Conservation (phyloP, 2,329 filamentous ascomycete species). For the Epichloe uncinata region DNA sequence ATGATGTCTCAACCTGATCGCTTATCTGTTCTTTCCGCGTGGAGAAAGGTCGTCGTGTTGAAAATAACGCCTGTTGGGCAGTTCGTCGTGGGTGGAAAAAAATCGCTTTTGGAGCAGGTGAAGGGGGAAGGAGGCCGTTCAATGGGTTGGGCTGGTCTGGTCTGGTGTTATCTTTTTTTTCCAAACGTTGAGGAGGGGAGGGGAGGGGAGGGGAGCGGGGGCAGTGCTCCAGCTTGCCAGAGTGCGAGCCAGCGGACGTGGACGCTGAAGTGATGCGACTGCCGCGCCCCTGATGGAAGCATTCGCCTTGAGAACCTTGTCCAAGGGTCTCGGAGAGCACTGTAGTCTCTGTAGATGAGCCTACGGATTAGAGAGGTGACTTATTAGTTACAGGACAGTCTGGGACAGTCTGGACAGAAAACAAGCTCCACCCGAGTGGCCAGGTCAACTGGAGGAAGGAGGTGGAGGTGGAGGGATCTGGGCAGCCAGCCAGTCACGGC, state of each 20-base stretch:
- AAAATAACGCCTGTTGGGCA: conserved; percentile 4
- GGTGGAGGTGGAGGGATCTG: background rate
- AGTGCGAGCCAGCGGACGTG: background rate
- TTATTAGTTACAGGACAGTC: too few relatives aligned
- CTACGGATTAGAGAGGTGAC: too few relatives aligned
- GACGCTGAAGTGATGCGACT: too few relatives aligned
- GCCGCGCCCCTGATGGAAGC: too few relatives aligned
- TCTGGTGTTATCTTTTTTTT: conserved; percentile 4
- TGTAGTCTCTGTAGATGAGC: too few relatives aligned
- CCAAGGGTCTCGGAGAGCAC: too few relatives aligned
- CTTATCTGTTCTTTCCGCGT: background rate
- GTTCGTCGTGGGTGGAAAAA: conserved; percentile 3
- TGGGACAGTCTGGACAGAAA: too few relatives aligned
- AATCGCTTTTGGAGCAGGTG: conserved; percentile 2
- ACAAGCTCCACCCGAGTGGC: too few relatives aligned
- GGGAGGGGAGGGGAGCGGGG: background rate
- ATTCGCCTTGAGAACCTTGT: too few relatives aligned
- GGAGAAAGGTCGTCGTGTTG: background rate
- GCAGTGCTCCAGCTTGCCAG: background rate
- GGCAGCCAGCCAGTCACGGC: background rate
- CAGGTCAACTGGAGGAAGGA: too few relatives aligned
- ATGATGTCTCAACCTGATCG: background rate
- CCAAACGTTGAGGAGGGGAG: background rate
- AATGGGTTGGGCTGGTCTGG: background rate
- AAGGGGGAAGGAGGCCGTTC: background rate